Percentiles rank a stretch among this genome's conserved stretches.
phyloP scores from a whole-genome alignment of 2,329 filamentous ascomycete genomes.

The Colletotrichum noveboracense region DNA sequence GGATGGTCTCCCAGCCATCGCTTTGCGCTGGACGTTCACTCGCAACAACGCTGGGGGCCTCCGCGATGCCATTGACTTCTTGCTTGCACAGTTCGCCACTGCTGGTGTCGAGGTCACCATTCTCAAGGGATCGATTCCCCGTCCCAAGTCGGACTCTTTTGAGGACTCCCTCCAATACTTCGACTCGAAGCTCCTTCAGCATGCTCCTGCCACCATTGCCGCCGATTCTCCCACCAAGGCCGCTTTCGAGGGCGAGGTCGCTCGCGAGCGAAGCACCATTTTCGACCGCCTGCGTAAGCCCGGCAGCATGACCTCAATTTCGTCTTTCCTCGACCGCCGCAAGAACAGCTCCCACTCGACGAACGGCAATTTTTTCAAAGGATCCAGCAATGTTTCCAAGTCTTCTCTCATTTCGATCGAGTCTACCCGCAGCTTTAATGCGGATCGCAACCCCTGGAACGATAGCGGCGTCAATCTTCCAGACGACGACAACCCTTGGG shows the following conservation, averaged over 20 bases:
- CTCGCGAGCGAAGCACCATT: constrained; percentile 79
- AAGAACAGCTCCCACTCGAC: constrained; percentile 92
- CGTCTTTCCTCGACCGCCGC: constrained; percentile 92
- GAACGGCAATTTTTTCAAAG: constrained; percentile 87
- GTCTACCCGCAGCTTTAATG: constrained; percentile 86
- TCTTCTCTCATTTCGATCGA: constrained; percentile 96
- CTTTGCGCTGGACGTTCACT: constrained; percentile 82
- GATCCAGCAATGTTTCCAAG: constrained; percentile 88
- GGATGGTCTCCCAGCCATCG: constrained; percentile 62
- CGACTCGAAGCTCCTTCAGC: constrained; percentile 94
- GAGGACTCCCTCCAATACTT: constrained; percentile 97
- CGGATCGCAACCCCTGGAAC: constrained; percentile 97
- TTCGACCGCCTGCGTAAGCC: constrained; percentile 95
- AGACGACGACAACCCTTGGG: constrained; percentile 81
- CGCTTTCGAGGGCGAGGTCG: constrained; percentile 81
- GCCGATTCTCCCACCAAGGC: constrained; percentile 90
- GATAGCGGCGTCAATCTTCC: constrained; percentile 94
- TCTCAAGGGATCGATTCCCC: constrained; percentile 92
- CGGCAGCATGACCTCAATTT: constrained; percentile 91
- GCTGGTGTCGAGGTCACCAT: constrained; percentile 87
- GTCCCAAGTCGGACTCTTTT: constrained; percentile 98
- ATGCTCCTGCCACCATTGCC: constrained; percentile 79
- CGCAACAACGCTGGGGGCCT: constrained; percentile 96
- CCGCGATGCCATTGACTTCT: constrained; percentile 93
- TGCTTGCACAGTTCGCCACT: constrained; percentile 84